A percentile compares a stretch with the other conserved stretches of the same genome.
Conservation (phyloP, 129 eudicot genomes). For the Flaveria robusta region DNA sequence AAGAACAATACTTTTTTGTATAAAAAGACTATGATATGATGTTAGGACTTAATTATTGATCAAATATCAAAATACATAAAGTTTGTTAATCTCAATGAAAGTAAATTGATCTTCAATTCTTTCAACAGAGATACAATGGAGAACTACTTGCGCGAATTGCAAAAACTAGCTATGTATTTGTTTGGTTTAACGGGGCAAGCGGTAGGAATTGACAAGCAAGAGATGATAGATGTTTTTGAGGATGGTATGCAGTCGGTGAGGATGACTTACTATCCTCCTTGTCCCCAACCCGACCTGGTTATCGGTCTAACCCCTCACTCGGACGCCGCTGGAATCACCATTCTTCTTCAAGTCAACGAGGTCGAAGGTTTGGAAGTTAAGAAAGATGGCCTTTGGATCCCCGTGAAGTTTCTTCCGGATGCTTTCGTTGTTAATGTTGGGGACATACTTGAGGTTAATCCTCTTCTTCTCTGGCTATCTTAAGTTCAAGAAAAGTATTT, state of each 20-base stretch:
- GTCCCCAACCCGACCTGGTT: constrained; percentile 62
- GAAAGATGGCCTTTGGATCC: constrained; percentile 62
- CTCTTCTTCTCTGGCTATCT: background rate
- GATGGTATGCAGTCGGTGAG: constrained; percentile 63
- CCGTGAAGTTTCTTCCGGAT: constrained; percentile 46
- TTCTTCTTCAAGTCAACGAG: constrained; percentile 51
- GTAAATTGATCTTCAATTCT: background rate
- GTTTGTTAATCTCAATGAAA: no score
- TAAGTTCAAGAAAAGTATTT: constrained; percentile 4
- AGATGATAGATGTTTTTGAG: constrained; percentile 42
- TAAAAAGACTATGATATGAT: background rate
- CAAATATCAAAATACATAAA: background rate
- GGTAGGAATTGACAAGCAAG: constrained; percentile 42
- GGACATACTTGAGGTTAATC: constrained; percentile 58
- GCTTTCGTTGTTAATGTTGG: constrained; percentile 67
- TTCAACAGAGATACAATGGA: constrained; percentile 52
- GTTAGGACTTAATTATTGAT: background rate
- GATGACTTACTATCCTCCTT: constrained; percentile 65
- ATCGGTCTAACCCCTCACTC: constrained; percentile 63
- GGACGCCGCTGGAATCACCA: constrained; percentile 55
- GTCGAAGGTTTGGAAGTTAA: constrained; percentile 59
- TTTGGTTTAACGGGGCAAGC: constrained; percentile 50
- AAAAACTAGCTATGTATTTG: constrained; percentile 42
- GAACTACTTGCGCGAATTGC: constrained; percentile 44
- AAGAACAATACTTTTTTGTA: background rate